Evolutionary conservation across 164 flowering plant genomes (phyloP).

Genomic region (Chloranthus sessilifolius): DNA sequence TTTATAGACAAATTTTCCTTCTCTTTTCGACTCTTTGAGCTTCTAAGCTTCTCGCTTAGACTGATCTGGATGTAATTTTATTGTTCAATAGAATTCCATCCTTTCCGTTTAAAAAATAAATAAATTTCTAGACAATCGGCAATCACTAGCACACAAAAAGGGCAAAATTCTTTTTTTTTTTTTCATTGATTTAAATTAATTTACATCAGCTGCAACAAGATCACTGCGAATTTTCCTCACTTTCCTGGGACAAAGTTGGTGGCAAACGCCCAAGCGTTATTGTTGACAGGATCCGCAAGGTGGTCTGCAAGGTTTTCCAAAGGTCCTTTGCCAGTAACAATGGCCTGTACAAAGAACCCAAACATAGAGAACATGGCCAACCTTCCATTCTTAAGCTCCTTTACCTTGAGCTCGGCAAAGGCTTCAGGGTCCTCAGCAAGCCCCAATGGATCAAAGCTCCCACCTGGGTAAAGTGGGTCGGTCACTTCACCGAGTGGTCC

Average conservation of each 20-base stretch:
- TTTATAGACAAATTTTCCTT: too few relatives aligned
- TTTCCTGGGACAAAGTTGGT: constrained; percentile 23
- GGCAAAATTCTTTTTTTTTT: too few relatives aligned
- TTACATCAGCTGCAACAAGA: too few relatives aligned
- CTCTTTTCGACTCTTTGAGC: too few relatives aligned
- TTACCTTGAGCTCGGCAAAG: constrained; percentile 25
- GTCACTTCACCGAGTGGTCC: constrained; percentile 37
- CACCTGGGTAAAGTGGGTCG: constrained; percentile 37
- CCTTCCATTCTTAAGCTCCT: constrained; percentile 38
- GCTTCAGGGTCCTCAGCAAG: constrained; percentile 38
- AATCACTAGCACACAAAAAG: too few relatives aligned
- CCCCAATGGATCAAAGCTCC: constrained; percentile 36
- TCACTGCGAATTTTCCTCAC: too few relatives aligned
- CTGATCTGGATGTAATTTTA: too few relatives aligned
- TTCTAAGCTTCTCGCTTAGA: too few relatives aligned
- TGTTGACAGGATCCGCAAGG: constrained; percentile 39
- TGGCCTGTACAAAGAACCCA: constrained; percentile 41
- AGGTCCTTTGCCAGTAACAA: constrained; percentile 42
- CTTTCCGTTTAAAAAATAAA: too few relatives aligned
- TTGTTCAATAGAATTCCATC: too few relatives aligned
- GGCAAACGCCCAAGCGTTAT: constrained; percentile 43
- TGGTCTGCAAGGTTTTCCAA: constrained; percentile 43
- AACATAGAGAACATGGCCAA: constrained; percentile 42
- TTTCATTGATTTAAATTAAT: too few relatives aligned
- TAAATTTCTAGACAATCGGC: too few relatives aligned